phyloP scores from a whole-genome alignment of 495 filamentous ascomycete genomes.

The Talaromyces liani region DNA sequence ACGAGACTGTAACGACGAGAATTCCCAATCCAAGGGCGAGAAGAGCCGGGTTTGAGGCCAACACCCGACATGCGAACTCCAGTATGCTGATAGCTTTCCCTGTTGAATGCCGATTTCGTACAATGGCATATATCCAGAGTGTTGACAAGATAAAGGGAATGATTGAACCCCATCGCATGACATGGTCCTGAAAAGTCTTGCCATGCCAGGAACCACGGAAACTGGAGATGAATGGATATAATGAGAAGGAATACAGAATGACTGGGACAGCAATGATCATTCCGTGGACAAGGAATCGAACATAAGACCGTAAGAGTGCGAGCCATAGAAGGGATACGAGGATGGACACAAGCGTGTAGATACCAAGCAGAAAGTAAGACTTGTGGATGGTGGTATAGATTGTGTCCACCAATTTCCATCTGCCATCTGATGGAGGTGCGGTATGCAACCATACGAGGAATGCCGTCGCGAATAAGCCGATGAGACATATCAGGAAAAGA shows the following conservation, averaged over 20 bases:
- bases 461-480: slow-evolving; percentile 76
- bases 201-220: slow-evolving; percentile 68
- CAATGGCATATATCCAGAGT: slow-evolving; percentile 76
- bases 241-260: slow-evolving; percentile 75
- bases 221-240: slow-evolving; percentile 88
- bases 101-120: slow-evolving; percentile 70
- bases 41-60: slow-evolving; percentile 76
- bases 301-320: slow-evolving; percentile 76
- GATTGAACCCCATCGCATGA: slow-evolving; percentile 81
- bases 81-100: slow-evolving; percentile 76
- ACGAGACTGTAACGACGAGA: slow-evolving; percentile 66
- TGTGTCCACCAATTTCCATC: slow-evolving; percentile 72
- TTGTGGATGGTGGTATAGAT: slow-evolving; percentile 83
- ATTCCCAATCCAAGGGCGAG: slow-evolving; percentile 74
- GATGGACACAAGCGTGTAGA: slow-evolving; percentile 85
- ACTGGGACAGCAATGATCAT: slow-evolving; percentile 79
- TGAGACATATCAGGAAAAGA: slow-evolving; percentile 77
- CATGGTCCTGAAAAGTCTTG: slow-evolving; percentile 68
- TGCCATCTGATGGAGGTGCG: slow-evolving; percentile 50
- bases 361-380: slow-evolving; percentile 81
- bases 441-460: slow-evolving; percentile 87
- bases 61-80: slow-evolving; percentile 82
- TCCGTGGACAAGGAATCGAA: slow-evolving; percentile 67
- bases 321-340: slow-evolving; percentile 87
- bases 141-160: slow-evolving; percentile 66